Percentiles rank a stretch among this genome's conserved stretches.
Evolutionary conservation across 805 yeast genomes (phyloP).

Genomic region (Yarrowia sp.): DNA sequence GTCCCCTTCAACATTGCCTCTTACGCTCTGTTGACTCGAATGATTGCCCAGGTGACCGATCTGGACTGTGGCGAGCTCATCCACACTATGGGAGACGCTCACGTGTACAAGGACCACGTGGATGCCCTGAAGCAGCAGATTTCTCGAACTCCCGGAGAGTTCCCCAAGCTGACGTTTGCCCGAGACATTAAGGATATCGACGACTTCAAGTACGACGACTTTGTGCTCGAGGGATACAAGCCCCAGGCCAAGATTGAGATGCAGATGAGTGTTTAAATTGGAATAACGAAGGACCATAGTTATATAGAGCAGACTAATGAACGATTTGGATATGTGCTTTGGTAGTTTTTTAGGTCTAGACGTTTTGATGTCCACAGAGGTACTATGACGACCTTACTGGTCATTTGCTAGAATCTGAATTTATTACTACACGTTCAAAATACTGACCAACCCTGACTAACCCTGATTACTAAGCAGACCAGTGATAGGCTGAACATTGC

Average conservation of each 20-base stretch:
- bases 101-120: slow-evolving; percentile 90
- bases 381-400: no score
- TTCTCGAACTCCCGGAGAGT: slow-evolving; percentile 72
- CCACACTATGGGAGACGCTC: slow-evolving; percentile 97
- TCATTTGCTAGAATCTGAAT: no score
- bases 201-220: slow-evolving; percentile 88
- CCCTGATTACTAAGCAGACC: neutral
- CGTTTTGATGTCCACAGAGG: no score
- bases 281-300: no score
- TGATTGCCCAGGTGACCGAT: slow-evolving; percentile 95
- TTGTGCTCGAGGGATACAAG: slow-evolving; percentile 76
- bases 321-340: no score
- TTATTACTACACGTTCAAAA: no score
- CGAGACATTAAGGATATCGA: slow-evolving; percentile 77
- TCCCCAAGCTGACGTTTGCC: slow-evolving; percentile 79
- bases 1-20: slow-evolving; percentile 99
- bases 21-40: slow-evolving; percentile 86
- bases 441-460: no score
- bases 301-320: no score
- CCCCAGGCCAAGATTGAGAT: slow-evolving; percentile 86
- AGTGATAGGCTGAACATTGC: neutral
- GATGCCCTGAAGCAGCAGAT: slow-evolving; percentile 88
- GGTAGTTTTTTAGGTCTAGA: no score
- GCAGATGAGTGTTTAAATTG: slow-evolving; percentile 94
- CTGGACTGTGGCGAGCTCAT: slow-evolving; percentile 96